Base-by-base conservation (phyloP, 1,284 basidiomycete genomes). In the Puccinia polysora region DNA sequence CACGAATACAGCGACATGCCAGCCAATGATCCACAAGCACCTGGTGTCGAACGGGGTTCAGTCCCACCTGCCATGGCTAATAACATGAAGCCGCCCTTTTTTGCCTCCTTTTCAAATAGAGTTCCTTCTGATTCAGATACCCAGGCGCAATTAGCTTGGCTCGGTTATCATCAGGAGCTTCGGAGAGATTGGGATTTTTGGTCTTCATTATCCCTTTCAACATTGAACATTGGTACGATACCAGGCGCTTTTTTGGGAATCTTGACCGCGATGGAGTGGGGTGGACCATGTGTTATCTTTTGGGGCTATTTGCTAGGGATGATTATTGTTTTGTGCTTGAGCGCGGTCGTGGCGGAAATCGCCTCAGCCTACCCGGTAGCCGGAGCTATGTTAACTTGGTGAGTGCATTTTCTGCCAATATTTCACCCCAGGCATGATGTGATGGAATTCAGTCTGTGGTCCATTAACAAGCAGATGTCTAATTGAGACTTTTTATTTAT, bases 301-400 rank as follows among this genome's bases (percentile, higher is more conserved):
- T 70, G 67, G 67, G 67, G 67, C 1, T 70, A 70, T 25, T 30
- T 70, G 2, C 8, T 70, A 12, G 67, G 67, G 34, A 70, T 70
- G 67, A 38, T 59, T n/a, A 59, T 70, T 14, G 47, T 70, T 25
- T 12, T 70, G 8, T 70, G 67, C 30, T 34, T 70, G 3, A 70
- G 67, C 40, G 69, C 69, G 10, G 69, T 71, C 0, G 49, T 71
- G 1, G 69, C 69, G 3, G 69, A 71, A 36, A 62, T 71, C 0
- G 40, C 69, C 5, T 71, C 69, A 2, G 69, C 69, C 5, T 71
- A 62, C 47, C 69, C 69, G 14, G 69, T 60, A 3, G 69, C 69
- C 18, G 69, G 69, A 12, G 69, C 59, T 5, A 71, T 71, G 69
- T 23, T 71, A 18, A 63, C 59, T 52, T 71, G 69, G 69, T 71